Evolutionary conservation across 2,329 filamentous ascomycete genomes (phyloP).

Genomic region (Botrytis fragariae): DNA sequence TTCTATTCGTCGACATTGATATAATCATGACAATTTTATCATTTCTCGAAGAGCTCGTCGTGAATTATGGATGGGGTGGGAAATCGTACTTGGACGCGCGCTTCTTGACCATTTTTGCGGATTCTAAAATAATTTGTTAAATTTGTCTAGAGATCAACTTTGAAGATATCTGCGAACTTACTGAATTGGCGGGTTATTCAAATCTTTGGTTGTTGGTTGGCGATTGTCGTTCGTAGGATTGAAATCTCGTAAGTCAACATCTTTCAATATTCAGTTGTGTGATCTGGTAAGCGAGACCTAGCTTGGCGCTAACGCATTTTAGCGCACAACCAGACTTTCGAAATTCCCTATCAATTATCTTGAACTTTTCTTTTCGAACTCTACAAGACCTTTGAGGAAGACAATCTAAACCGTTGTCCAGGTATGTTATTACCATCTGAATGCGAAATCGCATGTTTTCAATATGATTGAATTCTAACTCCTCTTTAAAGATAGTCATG

Average conservation of each 20-base stretch:
- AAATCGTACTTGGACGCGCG: constrained; percentile 62
- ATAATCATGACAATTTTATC: constrained; percentile 6
- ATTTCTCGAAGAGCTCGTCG: constrained; percentile 12
- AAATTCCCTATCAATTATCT: constrained; percentile 14
- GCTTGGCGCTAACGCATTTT: constrained; percentile 14
- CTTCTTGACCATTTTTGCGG: constrained; percentile 69
- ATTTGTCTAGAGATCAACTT: background rate
- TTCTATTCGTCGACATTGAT: background rate
- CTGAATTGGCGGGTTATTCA: constrained; percentile 27
- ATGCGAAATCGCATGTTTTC: background rate
- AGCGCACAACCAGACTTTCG: constrained; percentile 10
- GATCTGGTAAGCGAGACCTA: constrained; percentile 22
- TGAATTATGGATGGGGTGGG: constrained; percentile 13
- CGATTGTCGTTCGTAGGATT: constrained; percentile 19
- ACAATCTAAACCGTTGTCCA: constrained; percentile 37
- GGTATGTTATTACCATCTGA: constrained; percentile 26
- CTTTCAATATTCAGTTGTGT: constrained; percentile 18
- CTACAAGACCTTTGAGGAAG: constrained; percentile 35
- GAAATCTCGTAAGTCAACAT: constrained; percentile 2
- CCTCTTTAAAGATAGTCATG: constrained; percentile 47
- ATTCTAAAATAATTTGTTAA: constrained; percentile 43
- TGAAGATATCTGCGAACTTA: constrained; percentile 17
- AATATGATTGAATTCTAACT: constrained; percentile 5
- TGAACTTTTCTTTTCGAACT: constrained; percentile 16
- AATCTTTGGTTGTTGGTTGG: constrained; percentile 25